phyloP scores from a whole-genome alignment of 352 stramenopile species.

The Phytophthora tentaculata region DNA sequence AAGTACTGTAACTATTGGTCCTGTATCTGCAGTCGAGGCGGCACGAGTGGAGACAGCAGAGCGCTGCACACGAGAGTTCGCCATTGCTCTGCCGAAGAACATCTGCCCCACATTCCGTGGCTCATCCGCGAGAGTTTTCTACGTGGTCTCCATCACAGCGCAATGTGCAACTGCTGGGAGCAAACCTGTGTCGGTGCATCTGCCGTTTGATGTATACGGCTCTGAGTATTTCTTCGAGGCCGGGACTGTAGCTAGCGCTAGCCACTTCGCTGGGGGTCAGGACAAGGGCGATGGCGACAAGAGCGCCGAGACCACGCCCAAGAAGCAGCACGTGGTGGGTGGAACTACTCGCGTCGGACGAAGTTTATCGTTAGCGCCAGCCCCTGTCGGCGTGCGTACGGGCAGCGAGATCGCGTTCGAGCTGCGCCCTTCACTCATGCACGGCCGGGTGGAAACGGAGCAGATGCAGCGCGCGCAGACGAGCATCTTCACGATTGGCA shows the following conservation, averaged over 20 bases:
- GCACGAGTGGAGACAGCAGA: conserved; percentile 43
- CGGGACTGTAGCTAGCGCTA: conserved; percentile 41
- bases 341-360: conserved; percentile 36
- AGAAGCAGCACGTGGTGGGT: conserved; percentile 22
- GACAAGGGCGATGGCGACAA: conserved; percentile 11
- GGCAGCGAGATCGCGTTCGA: conserved; percentile 73
- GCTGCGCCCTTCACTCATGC: conserved; percentile 66
- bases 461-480: conserved; percentile 58
- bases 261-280: conserved; percentile 26
- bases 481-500: conserved; percentile 77
- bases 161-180: conserved; percentile 30
- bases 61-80: conserved; percentile 58
- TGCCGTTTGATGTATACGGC: conserved; percentile 71
- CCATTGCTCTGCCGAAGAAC: conserved; percentile 51
- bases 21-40: conserved; percentile 15
- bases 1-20: conserved; percentile 6
- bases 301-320: conserved; percentile 3
- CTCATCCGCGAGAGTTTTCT: conserved; percentile 63
- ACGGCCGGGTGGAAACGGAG: conserved; percentile 72
- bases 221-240: conserved; percentile 55
- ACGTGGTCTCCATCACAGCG: conserved; percentile 63
- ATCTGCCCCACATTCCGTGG: conserved; percentile 68
- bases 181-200: conserved; percentile 51
- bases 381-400: conserved; percentile 61
- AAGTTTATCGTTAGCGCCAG: conserved; percentile 37